Evolutionary conservation across 805 yeast genomes (phyloP).

Genomic region (Tetrapisispora phaffii): DNA sequence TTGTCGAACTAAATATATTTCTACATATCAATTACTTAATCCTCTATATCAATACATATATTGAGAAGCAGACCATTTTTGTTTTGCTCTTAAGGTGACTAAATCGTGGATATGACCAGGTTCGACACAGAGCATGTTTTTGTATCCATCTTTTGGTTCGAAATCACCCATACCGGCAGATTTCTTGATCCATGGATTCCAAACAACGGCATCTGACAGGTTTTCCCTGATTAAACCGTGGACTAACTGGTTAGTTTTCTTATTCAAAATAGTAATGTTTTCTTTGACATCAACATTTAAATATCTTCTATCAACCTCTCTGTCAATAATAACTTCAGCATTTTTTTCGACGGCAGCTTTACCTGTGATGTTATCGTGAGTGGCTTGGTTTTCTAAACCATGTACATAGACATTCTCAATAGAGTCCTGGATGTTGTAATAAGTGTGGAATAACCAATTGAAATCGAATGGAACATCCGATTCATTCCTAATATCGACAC

Average conservation of each 20-base stretch:
- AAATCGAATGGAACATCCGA: constrained; percentile 58
- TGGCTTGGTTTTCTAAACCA: constrained; percentile 59
- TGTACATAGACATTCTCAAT: constrained; percentile 63
- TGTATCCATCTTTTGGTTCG: constrained; percentile 69
- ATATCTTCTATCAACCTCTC: constrained; percentile 80
- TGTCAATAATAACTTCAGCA: constrained; percentile 57
- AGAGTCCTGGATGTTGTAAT: constrained; percentile 55
- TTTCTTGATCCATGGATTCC: constrained; percentile 92
- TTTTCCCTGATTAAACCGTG: constrained; percentile 55
- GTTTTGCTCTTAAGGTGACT: constrained; percentile 53
- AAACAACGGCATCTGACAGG: constrained; percentile 64
- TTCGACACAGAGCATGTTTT: constrained; percentile 84
- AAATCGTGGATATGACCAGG: constrained; percentile 77
- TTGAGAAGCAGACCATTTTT: constrained; percentile 68
- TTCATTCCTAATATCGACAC: constrained; percentile 63
- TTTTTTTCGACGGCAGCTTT: constrained; percentile 53
- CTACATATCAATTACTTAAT: no score
- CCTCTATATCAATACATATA: constrained; percentile 16
- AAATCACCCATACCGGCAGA: constrained; percentile 78
- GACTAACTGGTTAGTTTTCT: constrained; percentile 57
- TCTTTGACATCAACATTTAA: constrained; percentile 43
- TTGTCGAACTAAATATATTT: no score
- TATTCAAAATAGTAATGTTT: constrained; percentile 51
- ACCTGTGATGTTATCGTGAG: constrained; percentile 64
- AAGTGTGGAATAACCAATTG: constrained; percentile 91